These are phyloP conservation scores for Fusarium pininemorale DNA, from an alignment of 2,329 filamentous ascomycete species.

Conservation along the genomic window DNA sequence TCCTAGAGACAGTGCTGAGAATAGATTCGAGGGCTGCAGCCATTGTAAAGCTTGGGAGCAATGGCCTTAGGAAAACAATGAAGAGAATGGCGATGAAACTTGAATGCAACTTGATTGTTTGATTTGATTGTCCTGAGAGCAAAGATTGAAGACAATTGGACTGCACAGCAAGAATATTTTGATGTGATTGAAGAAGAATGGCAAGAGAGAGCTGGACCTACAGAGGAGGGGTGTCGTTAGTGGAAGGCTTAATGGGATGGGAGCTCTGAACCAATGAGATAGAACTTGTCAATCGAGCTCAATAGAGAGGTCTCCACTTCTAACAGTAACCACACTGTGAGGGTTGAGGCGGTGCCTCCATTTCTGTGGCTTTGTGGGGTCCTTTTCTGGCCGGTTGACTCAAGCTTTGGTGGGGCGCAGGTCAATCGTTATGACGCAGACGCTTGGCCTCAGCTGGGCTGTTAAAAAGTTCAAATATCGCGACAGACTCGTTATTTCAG, in stretches of 20 bases:
- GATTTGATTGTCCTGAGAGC: not conserved
- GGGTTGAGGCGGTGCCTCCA: not conserved
- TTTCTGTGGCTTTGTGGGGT: constrained; percentile 4
- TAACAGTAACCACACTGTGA: not conserved
- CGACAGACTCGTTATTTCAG: constrained; percentile 2
- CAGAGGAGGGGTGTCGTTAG: constrained; percentile 1
- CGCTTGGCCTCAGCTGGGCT: not conserved
- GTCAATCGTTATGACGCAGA: constrained; percentile 30
- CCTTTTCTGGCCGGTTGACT: constrained; percentile 33
- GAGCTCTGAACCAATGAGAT: not conserved
- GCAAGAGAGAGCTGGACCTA: not conserved
- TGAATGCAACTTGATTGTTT: not conserved
- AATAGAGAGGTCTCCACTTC: not conserved
- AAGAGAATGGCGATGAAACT: not conserved
- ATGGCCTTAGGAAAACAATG: not conserved
- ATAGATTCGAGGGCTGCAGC: not conserved
- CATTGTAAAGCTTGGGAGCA: not conserved
- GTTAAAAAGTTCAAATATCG: constrained; percentile 28
- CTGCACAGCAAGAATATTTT: not conserved
- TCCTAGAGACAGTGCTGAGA: not conserved
- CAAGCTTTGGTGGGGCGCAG: constrained; percentile 17
- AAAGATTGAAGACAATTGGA: not conserved
- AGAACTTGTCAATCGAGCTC: not conserved
- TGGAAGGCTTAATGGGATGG: too few species aligned
- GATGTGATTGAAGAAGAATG: not conserved